These are phyloP conservation scores for Calocera cornea DNA, from an alignment of 768 basidiomycete genomes.

Conservation along the genomic window DNA sequence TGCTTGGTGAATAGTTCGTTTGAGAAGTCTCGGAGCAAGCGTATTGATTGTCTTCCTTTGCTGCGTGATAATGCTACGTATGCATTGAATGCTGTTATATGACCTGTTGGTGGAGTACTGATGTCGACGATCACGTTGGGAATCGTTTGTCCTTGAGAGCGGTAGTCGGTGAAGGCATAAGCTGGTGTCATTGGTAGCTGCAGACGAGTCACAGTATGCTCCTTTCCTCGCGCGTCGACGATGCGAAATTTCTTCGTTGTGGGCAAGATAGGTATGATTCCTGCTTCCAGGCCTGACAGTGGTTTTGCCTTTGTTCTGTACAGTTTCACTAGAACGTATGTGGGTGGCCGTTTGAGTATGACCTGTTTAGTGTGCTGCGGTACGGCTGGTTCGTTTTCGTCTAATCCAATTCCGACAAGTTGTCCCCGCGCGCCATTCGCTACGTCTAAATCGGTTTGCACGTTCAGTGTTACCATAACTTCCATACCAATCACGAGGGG, in stretches of 20 bases:
- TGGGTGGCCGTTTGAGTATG: background rate
- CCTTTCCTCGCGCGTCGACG: background rate
- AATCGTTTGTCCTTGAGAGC: slow-evolving; percentile 10
- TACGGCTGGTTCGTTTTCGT: too few relatives aligned
- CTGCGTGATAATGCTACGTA: slow-evolving; percentile 31
- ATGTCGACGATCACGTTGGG: slow-evolving; percentile 27
- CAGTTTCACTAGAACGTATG: slow-evolving; percentile 3
- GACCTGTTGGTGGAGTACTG: slow-evolving; percentile 18
- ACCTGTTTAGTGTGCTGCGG: slow-evolving; percentile 21
- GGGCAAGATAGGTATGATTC: slow-evolving; percentile 26
- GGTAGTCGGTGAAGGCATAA: slow-evolving; percentile 10
- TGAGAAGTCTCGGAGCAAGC: slow-evolving; percentile 26
- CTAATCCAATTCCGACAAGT: slow-evolving; percentile 24
- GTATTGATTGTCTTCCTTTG: slow-evolving; percentile 20
- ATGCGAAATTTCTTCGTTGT: background rate
- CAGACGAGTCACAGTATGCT: slow-evolving; percentile 15
- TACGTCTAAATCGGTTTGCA: slow-evolving; percentile 29
- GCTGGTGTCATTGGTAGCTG: slow-evolving; percentile 8
- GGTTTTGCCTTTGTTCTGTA: slow-evolving; percentile 15
- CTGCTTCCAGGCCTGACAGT: slow-evolving; percentile 22
- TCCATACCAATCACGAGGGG: slow-evolving; percentile 28
- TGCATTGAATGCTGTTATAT: slow-evolving; percentile 25
- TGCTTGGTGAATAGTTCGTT: slow-evolving; percentile 18
- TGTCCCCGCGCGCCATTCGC: slow-evolving; percentile 31
- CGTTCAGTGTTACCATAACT: slow-evolving; percentile 28